These are phyloP conservation scores for Annona squamosa DNA, from an alignment of 164 flowering plant genomes.

Conservation along the genomic window DNA sequence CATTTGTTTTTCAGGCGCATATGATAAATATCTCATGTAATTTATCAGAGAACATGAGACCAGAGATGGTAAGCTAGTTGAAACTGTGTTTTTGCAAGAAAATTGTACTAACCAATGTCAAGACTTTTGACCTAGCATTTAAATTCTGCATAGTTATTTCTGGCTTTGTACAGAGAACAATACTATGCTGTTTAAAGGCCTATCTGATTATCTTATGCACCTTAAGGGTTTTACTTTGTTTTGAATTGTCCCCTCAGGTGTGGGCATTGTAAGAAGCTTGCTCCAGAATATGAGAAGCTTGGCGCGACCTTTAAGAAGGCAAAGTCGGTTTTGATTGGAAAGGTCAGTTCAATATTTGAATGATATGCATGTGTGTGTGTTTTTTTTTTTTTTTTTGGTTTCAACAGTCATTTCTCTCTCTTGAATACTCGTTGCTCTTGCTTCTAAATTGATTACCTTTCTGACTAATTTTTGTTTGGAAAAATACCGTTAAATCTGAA, in stretches of 20 bases:
- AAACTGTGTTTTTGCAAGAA: background rate
- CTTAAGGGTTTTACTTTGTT: too few relatives aligned
- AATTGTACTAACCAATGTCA: background rate
- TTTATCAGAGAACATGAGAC: too few relatives aligned
- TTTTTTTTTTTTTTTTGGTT: background rate
- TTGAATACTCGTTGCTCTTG: background rate
- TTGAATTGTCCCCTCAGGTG: conserved; percentile 47
- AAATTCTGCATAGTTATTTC: background rate
- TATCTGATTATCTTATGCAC: too few relatives aligned
- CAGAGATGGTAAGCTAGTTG: background rate
- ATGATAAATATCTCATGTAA: too few relatives aligned
- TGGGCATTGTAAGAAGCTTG: conserved; percentile 99
- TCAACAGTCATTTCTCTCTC: background rate
- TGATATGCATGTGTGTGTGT: background rate
- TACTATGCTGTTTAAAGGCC: too few relatives aligned
- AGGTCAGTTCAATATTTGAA: conserved; percentile 37
- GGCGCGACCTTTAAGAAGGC: conserved; percentile 88
- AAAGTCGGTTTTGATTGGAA: conserved; percentile 82
- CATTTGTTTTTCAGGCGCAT: too few relatives aligned
- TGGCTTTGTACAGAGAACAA: background rate
- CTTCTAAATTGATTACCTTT: too few relatives aligned
- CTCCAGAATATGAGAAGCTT: conserved; percentile 94
- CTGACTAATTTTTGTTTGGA: too few relatives aligned
- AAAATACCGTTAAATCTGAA: too few relatives aligned
- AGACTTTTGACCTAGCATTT: background rate